phyloP scores from a whole-genome alignment of 805 yeast species.

The Kockiozyma suomiensis region DNA sequence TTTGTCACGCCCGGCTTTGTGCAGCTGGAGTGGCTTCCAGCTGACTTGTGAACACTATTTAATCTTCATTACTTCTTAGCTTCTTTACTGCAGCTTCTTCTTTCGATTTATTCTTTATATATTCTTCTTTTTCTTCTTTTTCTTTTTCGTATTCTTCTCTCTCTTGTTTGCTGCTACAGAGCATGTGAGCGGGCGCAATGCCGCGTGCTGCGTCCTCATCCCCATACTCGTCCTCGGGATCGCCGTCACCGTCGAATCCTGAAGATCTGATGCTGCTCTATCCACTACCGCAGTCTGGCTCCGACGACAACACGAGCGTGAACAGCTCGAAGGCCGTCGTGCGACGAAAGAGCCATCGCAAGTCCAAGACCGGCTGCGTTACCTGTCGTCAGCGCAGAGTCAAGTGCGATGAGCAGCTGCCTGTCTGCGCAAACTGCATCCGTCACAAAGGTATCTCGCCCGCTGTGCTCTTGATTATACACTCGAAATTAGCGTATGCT shows the following conservation, averaged over 20 bases:
- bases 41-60: no score
- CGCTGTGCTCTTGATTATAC: background rate
- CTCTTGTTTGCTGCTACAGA: background rate
- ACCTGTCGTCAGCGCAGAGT: conserved; percentile 66
- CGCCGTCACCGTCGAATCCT: background rate
- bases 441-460: conserved; percentile 19
- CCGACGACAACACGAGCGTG: background rate
- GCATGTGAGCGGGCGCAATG: background rate
- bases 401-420: conserved; percentile 65
- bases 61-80: no score
- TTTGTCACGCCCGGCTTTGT: no score
- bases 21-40: no score
- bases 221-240: background rate
- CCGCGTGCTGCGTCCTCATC: background rate
- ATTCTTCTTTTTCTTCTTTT: background rate
- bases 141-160: background rate
- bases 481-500: no score
- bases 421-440: conserved; percentile 54
- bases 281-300: background rate
- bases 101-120: no score
- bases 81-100: no score
- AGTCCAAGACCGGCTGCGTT: conserved; percentile 50
- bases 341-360: conserved; percentile 25
- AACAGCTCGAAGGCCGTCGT: conserved; percentile 3
- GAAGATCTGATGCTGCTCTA: background rate